A percentile compares a stretch with the other conserved stretches of the same genome.
phyloP scores from a whole-genome alignment of 2,329 filamentous ascomycete genomes.

The Ophiocordyceps sinensis region DNA sequence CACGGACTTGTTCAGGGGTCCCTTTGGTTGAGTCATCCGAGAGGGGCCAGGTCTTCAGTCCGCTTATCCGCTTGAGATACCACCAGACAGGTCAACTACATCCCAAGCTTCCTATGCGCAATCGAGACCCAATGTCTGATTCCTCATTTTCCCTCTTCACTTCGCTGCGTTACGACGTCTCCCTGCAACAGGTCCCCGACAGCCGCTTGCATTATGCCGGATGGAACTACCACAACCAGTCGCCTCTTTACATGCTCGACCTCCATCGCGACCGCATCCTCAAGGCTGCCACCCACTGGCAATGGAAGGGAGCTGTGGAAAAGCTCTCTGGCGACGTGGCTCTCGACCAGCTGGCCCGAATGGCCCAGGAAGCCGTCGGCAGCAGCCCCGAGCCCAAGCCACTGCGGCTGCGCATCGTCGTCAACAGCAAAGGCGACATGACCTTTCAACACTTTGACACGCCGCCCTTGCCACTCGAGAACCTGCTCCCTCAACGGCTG shows the following conservation, averaged over 20 bases:
- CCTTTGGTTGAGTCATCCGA: too few species aligned
- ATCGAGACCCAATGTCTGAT: conserved; percentile 15
- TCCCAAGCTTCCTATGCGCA: too few species aligned
- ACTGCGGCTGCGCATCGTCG: conserved; percentile 39
- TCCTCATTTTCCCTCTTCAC: conserved; percentile 48
- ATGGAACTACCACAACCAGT: conserved; percentile 38
- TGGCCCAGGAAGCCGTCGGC: conserved; percentile 21
- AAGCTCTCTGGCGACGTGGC: conserved; percentile 30
- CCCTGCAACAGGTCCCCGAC: conserved; percentile 30
- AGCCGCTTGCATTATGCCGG: conserved; percentile 25
- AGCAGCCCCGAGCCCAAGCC: conserved; percentile 15
- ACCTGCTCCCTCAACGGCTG: conserved; percentile 43
- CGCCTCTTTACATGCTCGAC: conserved; percentile 64
- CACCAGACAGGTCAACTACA: too few species aligned
- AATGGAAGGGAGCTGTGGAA: conserved; percentile 32
- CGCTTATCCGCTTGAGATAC: too few species aligned
- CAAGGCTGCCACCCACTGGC: conserved; percentile 42
- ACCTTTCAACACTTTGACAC: conserved; percentile 23
- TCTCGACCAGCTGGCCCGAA: conserved; percentile 21
- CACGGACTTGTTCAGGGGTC: too few species aligned
- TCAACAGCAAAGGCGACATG: conserved; percentile 34
- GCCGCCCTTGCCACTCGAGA: conserved; percentile 26
- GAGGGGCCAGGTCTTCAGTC: too few species aligned
- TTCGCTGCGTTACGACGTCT: conserved; percentile 56
- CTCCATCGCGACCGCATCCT: conserved; percentile 68